Base-by-base conservation (phyloP, 805 yeast species). In the Starmera caribaea region DNA sequence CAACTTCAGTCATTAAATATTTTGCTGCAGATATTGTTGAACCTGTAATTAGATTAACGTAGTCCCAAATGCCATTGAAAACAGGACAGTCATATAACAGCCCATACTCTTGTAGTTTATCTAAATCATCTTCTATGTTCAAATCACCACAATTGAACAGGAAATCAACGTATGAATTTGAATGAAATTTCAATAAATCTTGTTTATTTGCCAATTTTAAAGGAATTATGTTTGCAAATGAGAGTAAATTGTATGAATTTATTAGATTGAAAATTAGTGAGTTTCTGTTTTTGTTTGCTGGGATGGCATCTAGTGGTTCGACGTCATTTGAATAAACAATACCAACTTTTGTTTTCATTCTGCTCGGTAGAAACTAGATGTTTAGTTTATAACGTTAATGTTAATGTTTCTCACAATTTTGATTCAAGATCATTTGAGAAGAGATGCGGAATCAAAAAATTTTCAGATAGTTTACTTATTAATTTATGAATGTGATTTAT, bases 31-130 rank as follows among this genome's bases (percentile, higher is more conserved):
- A 52, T 10, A 81, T 45, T 2, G 84, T 74, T 0, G 86, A 72
- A 0, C 85, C 84, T 0, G 81, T 76, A 0, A 69, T 57, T 0
- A 62, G 55, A 16, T 51, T 54, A 5, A 74, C 68, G 48, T 82
- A 81, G 43, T 66, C 63, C 9, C 61, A 59, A 51, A 82, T 54
- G 8, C 58, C 61, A 0, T 79, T 74, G 49, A 82, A 82, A 1
- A 71, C 47, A 1, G 81, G 81, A 52, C 89, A 82, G 53, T 82
- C 92, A 43, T 72, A 73, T 13, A 56, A 55, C 5, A 82, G 55
- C 0, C 85, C 85, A 51, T 41, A 76, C 17, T 45, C 31, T 34
- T 56, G 56, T 4, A 64, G 40, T 9, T 43, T 41, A 14, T 41
- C 38, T 3, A 35, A 38, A 8, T 43, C 21, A 8, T 32, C 17